Evolutionary conservation across 208 protist genomes (phyloP), one percentile per base, ranked within the genome.

Genomic region (Acanthamoeba culbertsoni): DNA sequence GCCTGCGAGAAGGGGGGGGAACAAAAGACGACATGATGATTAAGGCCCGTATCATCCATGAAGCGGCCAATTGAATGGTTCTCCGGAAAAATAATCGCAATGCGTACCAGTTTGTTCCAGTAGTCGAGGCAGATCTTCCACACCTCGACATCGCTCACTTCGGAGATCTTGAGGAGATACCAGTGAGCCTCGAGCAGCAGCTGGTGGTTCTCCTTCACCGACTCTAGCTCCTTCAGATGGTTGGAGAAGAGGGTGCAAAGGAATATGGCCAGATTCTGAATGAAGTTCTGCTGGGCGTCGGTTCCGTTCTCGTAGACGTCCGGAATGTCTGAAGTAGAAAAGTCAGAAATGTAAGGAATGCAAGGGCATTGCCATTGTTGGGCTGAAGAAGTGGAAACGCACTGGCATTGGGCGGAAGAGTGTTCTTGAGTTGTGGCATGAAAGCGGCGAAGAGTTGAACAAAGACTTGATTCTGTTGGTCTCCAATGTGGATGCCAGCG

Each of bases 101-200:
- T 95, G 62, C 48, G 23, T 59, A 94, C 97, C 2, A 99, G 96
- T 90, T 94, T 97, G 95, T 98, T 98, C 99, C 99, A 99, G 95
- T 99, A 99, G 93, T 99, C 99, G n/a, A 99, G 96, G 95, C 98
- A 99, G 37, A 99, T 98, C 96, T 99, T 99, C 95, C 99, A 99
- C 28, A 99, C 95, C 92, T 99, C 98, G 79, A 98, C 97, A 42
- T 99, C 98, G 33, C 98, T 95, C n/a, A 99, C 98, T 88, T 98
- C 94, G 68, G 98, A 99, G 94, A 99, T 99, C 10, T 97, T 95
- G 2, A 99, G 95, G 0, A 99, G 92, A 93, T 99, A 98, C 84
- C 97, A 95, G 95, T 99, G 98, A 10, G 93, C 97, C 10, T 96
- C 93, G 16, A 96, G 45, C 18, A 98, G 88, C 12, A 97, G 63